These are phyloP conservation scores for Ophiostoma fasciatum DNA, from an alignment of 2,329 filamentous ascomycete species.

Conservation along the genomic window DNA sequence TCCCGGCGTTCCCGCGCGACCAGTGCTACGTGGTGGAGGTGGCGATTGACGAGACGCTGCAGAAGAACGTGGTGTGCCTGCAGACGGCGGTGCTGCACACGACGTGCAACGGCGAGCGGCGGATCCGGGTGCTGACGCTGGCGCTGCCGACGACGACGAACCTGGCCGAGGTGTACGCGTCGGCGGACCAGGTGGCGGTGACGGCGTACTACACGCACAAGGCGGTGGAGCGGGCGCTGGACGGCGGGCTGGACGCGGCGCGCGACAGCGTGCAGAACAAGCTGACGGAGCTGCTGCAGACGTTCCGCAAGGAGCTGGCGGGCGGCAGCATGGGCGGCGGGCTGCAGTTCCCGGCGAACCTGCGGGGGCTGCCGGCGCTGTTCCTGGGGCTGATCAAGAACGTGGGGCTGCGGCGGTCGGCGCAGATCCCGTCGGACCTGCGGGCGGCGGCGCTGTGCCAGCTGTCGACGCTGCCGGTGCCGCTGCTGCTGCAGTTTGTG, in stretches of 20 bases:
- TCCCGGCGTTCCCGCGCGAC: constrained; percentile 93
- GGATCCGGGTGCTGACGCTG: constrained; percentile 87
- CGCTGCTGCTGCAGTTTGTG: constrained; percentile 85
- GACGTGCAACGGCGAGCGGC: constrained; percentile 90
- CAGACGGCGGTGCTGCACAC: constrained; percentile 94
- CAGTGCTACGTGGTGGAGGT: constrained; percentile 98
- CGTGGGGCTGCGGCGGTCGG: constrained; percentile 80
- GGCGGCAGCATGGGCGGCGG: constrained; percentile 93
- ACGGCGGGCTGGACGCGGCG: constrained; percentile 69
- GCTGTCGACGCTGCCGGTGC: constrained; percentile 83
- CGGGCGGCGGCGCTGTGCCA: constrained; percentile 84
- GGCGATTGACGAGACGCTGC: constrained; percentile 87
- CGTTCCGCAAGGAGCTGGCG: constrained; percentile 91
- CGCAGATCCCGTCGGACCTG: constrained; percentile 87
- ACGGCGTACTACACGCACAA: constrained; percentile 95
- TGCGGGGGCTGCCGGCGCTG: constrained; percentile 73
- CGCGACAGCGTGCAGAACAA: constrained; percentile 85
- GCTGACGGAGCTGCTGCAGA: constrained; percentile 80
- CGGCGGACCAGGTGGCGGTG: constrained; percentile 86
- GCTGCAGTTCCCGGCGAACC: constrained; percentile 84
- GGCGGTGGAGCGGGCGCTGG: constrained; percentile 79
- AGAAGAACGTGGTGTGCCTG: constrained; percentile 81
- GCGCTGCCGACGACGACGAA: constrained; percentile 85
- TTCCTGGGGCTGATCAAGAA: constrained; percentile 96
- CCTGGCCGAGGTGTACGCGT: constrained; percentile 82